Conservation (phyloP, 495 filamentous ascomycete species). For the Podospora anserina region DNA sequence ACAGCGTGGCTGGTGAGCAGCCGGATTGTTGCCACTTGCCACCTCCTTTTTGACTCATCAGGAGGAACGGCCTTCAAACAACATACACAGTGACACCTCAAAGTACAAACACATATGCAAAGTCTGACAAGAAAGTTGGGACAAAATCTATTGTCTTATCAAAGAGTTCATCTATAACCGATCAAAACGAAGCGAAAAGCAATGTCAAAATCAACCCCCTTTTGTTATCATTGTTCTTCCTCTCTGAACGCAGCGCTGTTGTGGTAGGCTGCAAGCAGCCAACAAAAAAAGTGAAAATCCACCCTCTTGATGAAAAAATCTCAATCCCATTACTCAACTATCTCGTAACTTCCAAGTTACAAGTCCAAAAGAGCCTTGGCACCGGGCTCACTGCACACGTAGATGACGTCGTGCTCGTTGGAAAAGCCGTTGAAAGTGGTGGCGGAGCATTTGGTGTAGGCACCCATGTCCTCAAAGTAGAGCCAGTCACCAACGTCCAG, state of each 20-base stretch:
- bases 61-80: background rate
- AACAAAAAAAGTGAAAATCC: background rate
- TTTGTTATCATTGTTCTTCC: background rate
- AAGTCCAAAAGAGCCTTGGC: slow-evolving; percentile 68
- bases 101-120: background rate
- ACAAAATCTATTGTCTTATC: background rate
- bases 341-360: slow-evolving; percentile 5
- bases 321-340: background rate
- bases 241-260: background rate
- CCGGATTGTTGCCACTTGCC: background rate
- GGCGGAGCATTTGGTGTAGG: slow-evolving; percentile 95
- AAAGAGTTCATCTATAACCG: background rate
- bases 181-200: slow-evolving; percentile 1
- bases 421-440: slow-evolving; percentile 98
- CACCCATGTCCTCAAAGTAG: slow-evolving; percentile 98
- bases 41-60: background rate
- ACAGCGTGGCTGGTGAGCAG: background rate
- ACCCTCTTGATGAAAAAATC: background rate
- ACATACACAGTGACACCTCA: background rate
- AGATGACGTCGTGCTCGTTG: slow-evolving; percentile 86
- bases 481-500: slow-evolving; percentile 94
- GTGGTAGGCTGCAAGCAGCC: no score
- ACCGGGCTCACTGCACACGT: slow-evolving; percentile 88
- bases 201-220: slow-evolving; percentile 2
- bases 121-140: background rate